A percentile compares a stretch with the other conserved stretches of the same genome.
These are phyloP conservation scores for Leccinum broughii DNA, from an alignment of 768 basidiomycete species.

Conservation along the genomic window DNA sequence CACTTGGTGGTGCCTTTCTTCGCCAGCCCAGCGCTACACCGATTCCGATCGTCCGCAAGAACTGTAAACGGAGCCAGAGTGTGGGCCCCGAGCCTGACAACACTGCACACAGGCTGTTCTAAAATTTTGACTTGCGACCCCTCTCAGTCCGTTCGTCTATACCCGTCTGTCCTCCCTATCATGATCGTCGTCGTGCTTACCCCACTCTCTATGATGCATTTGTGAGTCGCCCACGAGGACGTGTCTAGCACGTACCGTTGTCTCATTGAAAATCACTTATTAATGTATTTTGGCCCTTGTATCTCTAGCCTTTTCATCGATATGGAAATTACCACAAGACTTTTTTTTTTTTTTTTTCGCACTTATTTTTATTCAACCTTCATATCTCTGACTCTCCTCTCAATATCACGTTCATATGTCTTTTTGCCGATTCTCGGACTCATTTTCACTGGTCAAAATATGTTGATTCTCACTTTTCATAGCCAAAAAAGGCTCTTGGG, in stretches of 20 bases:
- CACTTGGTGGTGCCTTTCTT: constrained; percentile 23
- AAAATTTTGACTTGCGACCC: not conserved
- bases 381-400: not conserved
- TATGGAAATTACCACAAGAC: not conserved
- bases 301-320: constrained; percentile 17
- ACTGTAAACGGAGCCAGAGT: constrained; percentile 29
- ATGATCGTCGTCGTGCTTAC: not conserved
- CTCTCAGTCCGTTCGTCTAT: not conserved
- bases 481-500: not conserved
- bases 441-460: not conserved
- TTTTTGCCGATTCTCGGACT: not conserved
- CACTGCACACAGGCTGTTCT: constrained; percentile 19
- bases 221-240: constrained; percentile 21
- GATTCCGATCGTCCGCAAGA: constrained; percentile 22
- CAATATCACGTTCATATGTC: not conserved
- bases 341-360: not conserved
- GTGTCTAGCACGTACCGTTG: constrained; percentile 1
- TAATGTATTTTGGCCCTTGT: constrained; percentile 10
- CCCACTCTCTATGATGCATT: not conserved
- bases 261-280: constrained; percentile 1
- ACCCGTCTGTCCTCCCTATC: not conserved
- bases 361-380: constrained; percentile 1
- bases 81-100: constrained; percentile 23
- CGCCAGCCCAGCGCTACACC: constrained; percentile 30
- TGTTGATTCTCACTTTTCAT: not conserved